Evolutionary conservation across 192 early-diverging fungal species (phyloP), one percentile per base, ranked within the genome.

Genomic region (Polychytrium aggregatum): DNA sequence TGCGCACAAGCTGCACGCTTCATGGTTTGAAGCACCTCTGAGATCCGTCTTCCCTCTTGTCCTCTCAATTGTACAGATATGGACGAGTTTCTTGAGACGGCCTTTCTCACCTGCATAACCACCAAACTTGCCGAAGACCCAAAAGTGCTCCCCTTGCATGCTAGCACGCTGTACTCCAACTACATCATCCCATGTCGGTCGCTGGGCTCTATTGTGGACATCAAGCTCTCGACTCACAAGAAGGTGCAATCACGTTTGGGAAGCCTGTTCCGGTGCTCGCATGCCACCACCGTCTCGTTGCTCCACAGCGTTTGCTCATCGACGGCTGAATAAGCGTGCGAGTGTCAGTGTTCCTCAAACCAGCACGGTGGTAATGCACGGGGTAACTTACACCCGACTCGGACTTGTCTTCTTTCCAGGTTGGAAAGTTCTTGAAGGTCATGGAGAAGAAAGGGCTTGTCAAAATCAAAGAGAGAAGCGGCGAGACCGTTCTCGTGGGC

Each of bases 211-310:
- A 71, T 72, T 27, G 57, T 90, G 8, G 92, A 95, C 44, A 73
- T 95, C 24, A 89, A 87, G 60, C 78, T 82, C 42, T 87, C 88
- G 4, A 74, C 70, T 25, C 84, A 78, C 68, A 95, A 95, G 62
- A 92, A 93, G 64, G 50, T 85, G 27, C 11, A 30, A 0, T 18
- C 0, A 29, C 46, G 9, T 8, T 3, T 10, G 21, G 16, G 10
- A 26, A 8, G 44, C 43, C 14, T 8, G 14, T n/a, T 20, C 16
- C 6, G 11, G 39, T 42, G n/a, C n/a, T n/a, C n/a, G n/a, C n/a
- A n/a, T n/a, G n/a, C n/a, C n/a, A n/a, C n/a, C n/a, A n/a, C n/a
- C n/a, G n/a, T n/a, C n/a, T n/a, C n/a, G n/a, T n/a, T n/a, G n/a
- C n/a, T n/a, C n/a, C n/a, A n/a, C n/a, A n/a, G n/a, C n/a, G n/a